Evolutionary conservation across 768 basidiomycete genomes (phyloP).

Genomic region (Termitomyces sp.): DNA sequence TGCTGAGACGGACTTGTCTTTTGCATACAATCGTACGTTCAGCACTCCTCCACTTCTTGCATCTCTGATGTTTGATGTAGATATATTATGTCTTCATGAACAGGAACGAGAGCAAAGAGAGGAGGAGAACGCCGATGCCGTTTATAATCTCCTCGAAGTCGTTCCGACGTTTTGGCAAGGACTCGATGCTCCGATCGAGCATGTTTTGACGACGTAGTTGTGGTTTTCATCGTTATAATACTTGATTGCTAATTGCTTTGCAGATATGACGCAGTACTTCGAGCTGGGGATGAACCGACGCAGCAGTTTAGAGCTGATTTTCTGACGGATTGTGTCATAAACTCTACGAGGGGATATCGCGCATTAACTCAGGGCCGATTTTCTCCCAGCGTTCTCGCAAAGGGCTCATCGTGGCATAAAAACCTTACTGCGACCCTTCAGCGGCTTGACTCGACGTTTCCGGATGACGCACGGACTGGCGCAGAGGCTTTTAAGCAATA

Average conservation of each 20-base stretch:
- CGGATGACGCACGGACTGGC: constrained; percentile 26
- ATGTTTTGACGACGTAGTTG: constrained; percentile 58
- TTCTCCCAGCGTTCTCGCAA: constrained; percentile 28
- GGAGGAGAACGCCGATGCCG: constrained; percentile 31
- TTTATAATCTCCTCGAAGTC: constrained; percentile 45
- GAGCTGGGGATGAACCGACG: constrained; percentile 42
- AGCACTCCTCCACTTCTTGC: background rate
- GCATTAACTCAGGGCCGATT: constrained; percentile 46
- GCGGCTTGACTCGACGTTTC: constrained; percentile 32
- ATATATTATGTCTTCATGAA: constrained; percentile 28
- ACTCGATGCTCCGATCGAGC: constrained; percentile 39
- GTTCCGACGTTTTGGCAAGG: constrained; percentile 55
- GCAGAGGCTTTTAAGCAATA: constrained; percentile 35
- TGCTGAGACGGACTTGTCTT: constrained; percentile 41
- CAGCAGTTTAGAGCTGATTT: constrained; percentile 48
- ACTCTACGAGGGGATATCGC: constrained; percentile 46
- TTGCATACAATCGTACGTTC: constrained; percentile 51
- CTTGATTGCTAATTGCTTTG: background rate
- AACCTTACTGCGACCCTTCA: constrained; percentile 42
- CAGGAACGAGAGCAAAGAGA: constrained; percentile 20
- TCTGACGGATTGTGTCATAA: constrained; percentile 46
- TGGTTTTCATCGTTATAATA: background rate
- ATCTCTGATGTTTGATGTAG: constrained; percentile 19
- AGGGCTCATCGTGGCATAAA: constrained; percentile 47
- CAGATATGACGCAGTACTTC: constrained; percentile 62